Base-by-base conservation (phyloP, 2,329 filamentous ascomycete genomes). In the Escovopsis sp. region DNA sequence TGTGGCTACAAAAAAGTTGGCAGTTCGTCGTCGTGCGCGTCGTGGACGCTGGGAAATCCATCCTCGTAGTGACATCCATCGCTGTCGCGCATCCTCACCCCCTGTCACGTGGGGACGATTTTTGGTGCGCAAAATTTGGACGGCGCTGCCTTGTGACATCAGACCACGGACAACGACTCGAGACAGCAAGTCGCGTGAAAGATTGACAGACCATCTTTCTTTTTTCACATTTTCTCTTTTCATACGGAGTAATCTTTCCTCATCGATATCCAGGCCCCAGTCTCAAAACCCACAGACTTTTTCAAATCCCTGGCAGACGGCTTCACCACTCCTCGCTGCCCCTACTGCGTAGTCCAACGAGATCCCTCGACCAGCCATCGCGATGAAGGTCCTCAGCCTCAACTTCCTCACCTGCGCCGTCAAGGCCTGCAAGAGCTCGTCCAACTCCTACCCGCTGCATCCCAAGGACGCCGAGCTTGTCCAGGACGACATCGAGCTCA, bases 381-480 rank as follows among this genome's bases (percentile, higher is more conserved):
- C 21, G 21, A 98, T 98, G 90, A 96, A 96, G 60, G 67, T 96
- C 43, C 74, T 96, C 35, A 94, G 86, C 41, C 78, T 93, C 50
- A 96, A 96, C 62, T 98, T 98, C 61, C 67, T 96, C 45, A 90
- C 85, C 50, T 98, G 90, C 67, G 88, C 90, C 42, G 81, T 92
- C 54, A 96, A 94, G 68, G 69, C 81, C 38, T 98, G 90, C 79
- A 94, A 92, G 62, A 72, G 76, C 38, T 77, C 79, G 23, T 66
- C 79, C 5, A 63, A 71, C 35, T 84, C 85, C 17, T 96, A 92
- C 53, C 90, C 90, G 3, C 70, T 98, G 13, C 90, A 96, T 57
- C 88, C 90, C 37, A 79, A 79, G 50, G 86, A 96, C 50, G 87
- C 84, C 35, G 86, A 94, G 56, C 76, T 98, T 17, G 86, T 87